Conservation (phyloP, 179 eudicot genomes). For the Patellifolia procumbens region DNA sequence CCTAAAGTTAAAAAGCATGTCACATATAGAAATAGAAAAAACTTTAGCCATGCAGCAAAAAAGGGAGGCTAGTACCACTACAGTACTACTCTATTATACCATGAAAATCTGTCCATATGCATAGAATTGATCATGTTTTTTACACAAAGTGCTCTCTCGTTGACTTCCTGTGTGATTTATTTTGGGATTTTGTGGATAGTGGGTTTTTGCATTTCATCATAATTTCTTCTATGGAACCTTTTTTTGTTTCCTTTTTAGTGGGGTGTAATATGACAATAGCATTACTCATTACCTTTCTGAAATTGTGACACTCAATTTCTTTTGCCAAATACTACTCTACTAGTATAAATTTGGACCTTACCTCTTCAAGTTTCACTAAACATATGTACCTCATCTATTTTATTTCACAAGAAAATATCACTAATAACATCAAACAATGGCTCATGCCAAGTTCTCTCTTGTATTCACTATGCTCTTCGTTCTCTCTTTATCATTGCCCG, state of each 20-base stretch:
- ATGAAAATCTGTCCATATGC: constrained; percentile 21
- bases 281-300: constrained; percentile 25
- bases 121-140: constrained; percentile 19
- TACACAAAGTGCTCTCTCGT: constrained; percentile 32
- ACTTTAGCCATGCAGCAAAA: constrained; percentile 28
- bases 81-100: not conserved
- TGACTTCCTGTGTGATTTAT: constrained; percentile 32
- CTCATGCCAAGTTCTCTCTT: constrained; percentile 23
- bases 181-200: constrained; percentile 13
- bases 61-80: not conserved
- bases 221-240: constrained; percentile 12
- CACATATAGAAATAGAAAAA: constrained; percentile 13
- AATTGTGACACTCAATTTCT: constrained; percentile 18
- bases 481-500: constrained; percentile 19
- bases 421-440: constrained; percentile 17
- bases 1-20: constrained; percentile 7
- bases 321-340: not conserved
- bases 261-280: constrained; percentile 36
- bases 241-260: constrained; percentile 22
- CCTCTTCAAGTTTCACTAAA: not conserved
- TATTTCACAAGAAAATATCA: not conserved
- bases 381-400: not conserved
- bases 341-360: constrained; percentile 35
- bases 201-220: constrained; percentile 29
- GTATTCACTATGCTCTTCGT: constrained; percentile 21